A percentile compares a stretch with the other conserved stretches of the same genome.
These are phyloP conservation scores for Sugiyamaella americana DNA, from an alignment of 805 yeast species.

Conservation along the genomic window DNA sequence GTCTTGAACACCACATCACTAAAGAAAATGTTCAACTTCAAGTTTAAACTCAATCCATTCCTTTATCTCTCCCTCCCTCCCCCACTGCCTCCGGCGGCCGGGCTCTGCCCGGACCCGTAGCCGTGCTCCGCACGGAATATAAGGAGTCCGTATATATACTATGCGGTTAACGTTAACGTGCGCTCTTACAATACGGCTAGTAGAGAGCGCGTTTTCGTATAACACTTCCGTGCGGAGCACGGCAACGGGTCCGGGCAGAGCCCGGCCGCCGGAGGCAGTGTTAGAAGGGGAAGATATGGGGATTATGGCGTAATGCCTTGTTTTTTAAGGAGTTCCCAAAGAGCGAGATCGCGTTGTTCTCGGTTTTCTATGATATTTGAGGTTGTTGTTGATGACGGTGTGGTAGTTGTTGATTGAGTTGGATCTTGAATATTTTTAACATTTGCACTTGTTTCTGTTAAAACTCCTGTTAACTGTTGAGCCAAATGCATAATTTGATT, in stretches of 20 bases:
- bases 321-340: background rate
- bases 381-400: background rate
- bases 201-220: too few relatives aligned
- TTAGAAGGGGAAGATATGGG: too few relatives aligned
- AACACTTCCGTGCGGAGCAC: too few relatives aligned
- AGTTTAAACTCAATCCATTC: slow-evolving; percentile 44
- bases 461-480: slow-evolving; percentile 8
- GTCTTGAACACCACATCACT: slow-evolving; percentile 54
- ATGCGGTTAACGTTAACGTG: too few relatives aligned
- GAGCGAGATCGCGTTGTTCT: background rate
- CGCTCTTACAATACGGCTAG: too few relatives aligned
- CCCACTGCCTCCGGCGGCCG: background rate
- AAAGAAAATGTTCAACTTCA: slow-evolving; percentile 68
- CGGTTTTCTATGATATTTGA: background rate
- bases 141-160: too few relatives aligned
- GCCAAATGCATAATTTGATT: slow-evolving; percentile 34
- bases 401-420: background rate
- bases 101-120: background rate
- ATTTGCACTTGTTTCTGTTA: background rate
- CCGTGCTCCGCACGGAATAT: background rate
- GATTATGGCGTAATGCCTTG: background rate
- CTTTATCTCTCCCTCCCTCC: background rate
- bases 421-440: too few relatives aligned
- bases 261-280: too few relatives aligned
- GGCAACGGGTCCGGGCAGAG: too few relatives aligned